Conservation (phyloP, 2,329 filamentous ascomycete genomes). For the Paecilomyces variotii region DNA sequence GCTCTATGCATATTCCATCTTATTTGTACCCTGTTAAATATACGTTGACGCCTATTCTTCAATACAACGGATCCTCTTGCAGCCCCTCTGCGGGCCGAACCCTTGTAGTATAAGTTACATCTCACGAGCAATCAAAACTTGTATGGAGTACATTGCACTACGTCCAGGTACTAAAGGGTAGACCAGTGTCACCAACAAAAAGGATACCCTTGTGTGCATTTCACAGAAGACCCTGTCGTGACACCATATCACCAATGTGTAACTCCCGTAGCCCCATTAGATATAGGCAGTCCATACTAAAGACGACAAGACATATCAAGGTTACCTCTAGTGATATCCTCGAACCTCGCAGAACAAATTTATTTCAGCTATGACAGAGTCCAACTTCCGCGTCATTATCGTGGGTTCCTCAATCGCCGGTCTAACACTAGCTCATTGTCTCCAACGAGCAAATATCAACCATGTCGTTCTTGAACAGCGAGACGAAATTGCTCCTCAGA, state of each 20-base stretch:
- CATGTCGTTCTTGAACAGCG: conserved; percentile 41
- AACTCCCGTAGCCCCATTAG: neutral
- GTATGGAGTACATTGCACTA: too few species aligned
- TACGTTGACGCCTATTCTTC: neutral
- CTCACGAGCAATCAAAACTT: neutral
- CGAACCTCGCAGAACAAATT: neutral
- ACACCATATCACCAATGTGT: neutral
- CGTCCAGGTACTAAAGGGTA: too few species aligned
- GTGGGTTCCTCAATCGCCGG: conserved; percentile 45
- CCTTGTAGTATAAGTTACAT: too few species aligned
- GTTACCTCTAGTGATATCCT: neutral
- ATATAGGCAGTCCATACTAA: neutral
- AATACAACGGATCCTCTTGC: neutral
- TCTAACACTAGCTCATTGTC: conserved; percentile 38
- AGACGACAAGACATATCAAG: neutral
- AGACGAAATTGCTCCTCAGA: conserved; percentile 32
- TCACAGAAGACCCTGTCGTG: too few species aligned
- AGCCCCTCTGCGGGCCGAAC: neutral
- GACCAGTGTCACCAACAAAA: too few species aligned
- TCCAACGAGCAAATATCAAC: conserved; percentile 39
- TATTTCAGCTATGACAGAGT: neutral
- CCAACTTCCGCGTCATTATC: conserved; percentile 35
- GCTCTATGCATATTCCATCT: neutral
- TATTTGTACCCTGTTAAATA: neutral
- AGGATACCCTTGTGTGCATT: too few species aligned